Base-by-base conservation (phyloP, 345 rosid genomes). In the Citrus medica region DNA sequence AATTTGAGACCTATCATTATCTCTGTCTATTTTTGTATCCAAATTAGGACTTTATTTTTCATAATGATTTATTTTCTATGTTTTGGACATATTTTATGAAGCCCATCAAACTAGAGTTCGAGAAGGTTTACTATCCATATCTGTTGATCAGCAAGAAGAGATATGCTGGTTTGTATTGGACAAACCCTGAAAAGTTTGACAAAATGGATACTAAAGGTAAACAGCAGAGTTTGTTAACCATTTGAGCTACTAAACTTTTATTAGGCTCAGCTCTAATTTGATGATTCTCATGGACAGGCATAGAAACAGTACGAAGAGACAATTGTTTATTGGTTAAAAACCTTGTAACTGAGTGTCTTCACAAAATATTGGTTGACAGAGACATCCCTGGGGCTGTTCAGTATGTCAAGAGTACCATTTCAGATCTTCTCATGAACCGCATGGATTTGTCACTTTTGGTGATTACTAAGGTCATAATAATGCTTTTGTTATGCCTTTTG, bases 21-120 rank as follows among this genome's bases (percentile, higher is more conserved):
- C 14, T 13, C 40, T 16, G 22, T 19, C n/a, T 19, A 35, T 37
- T 35, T 60, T 42, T 37, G 67, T 58, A 56, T 35, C 25, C 33
- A 46, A 62, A 28, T 19, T 46, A 21, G 48, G 64, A 63, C 14
- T 37, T 46, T 19, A 24, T 9, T 60, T 35, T 38, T 60, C 40
- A 16, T 75, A 40, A 13, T 77, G 25, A 35, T 69, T 62, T 75
- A 65, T 78, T 48, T 69, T 79, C 67, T 78, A 73, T 78, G 65
- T 16, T 42, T 33, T 64, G 53, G 66, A 48, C 80, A 79, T 77
- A 79, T 77, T 33, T 83, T 81, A n/a, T 86, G 71, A 86, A 96
- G 99, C 99, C 98, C 80, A 96, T 96, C 87, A 94, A 92, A 87
- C 88, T 94, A 79, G 99, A 96, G 88, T 96, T 96, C 69, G 99